These are phyloP conservation scores for Lachancea fermentati DNA, from an alignment of 805 yeast species.

Conservation along the genomic window DNA sequence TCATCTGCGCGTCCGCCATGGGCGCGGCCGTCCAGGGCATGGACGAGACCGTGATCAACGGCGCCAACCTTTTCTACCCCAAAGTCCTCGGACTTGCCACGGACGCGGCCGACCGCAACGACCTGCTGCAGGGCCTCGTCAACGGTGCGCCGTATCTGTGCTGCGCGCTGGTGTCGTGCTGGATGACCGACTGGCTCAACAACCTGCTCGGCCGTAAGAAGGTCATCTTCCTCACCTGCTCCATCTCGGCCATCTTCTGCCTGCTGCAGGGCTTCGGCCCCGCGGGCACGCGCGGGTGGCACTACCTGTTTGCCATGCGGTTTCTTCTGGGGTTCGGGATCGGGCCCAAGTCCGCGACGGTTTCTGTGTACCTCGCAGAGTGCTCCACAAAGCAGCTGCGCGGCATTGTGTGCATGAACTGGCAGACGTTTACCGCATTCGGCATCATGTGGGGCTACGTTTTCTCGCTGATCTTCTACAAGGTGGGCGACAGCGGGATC, in stretches of 20 bases:
- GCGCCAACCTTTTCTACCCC: slow-evolving; percentile 63
- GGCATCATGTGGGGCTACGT: slow-evolving; percentile 72
- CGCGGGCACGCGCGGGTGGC: slow-evolving; percentile 48
- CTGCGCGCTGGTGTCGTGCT: slow-evolving; percentile 54
- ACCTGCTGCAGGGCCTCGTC: slow-evolving; percentile 53
- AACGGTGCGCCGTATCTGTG: slow-evolving; percentile 69
- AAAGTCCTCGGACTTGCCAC: slow-evolving; percentile 45
- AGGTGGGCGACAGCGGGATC: slow-evolving; percentile 37
- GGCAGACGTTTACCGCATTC: slow-evolving; percentile 72
- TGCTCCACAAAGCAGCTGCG: slow-evolving; percentile 57
- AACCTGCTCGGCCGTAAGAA: slow-evolving; percentile 55
- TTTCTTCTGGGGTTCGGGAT: slow-evolving; percentile 61
- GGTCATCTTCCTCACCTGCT: slow-evolving; percentile 60
- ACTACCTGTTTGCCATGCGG: slow-evolving; percentile 61
- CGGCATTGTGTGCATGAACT: slow-evolving; percentile 66
- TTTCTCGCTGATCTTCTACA: slow-evolving; percentile 56
- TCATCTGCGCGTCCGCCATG: slow-evolving; percentile 63
- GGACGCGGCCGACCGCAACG: slow-evolving; percentile 40
- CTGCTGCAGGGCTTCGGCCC: slow-evolving; percentile 60
- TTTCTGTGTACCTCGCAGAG: slow-evolving; percentile 65
- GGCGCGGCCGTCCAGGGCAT: slow-evolving; percentile 79
- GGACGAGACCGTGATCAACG: slow-evolving; percentile 73
- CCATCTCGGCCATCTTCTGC: slow-evolving; percentile 54
- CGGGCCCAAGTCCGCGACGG: slow-evolving; percentile 73
- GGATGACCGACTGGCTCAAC: slow-evolving; percentile 59